Percentiles rank a stretch among this genome's conserved stretches.
Conservation (phyloP, 805 yeast species). For the Yamadazyma philogaea region DNA sequence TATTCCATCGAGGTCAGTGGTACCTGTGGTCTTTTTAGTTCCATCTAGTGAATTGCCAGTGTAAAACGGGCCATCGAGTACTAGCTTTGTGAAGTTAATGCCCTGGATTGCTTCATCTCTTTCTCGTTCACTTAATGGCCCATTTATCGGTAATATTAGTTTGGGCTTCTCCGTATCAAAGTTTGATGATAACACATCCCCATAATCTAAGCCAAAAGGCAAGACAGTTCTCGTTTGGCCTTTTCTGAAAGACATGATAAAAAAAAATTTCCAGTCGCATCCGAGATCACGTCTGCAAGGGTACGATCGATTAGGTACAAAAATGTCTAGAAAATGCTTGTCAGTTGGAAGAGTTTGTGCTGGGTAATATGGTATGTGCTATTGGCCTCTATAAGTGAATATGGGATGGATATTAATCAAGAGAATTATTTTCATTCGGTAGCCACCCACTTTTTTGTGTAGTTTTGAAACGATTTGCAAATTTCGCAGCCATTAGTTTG, state of each 20-base stretch:
- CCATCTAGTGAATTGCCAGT: slow-evolving; percentile 50
- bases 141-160: slow-evolving; percentile 62
- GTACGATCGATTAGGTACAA: no score
- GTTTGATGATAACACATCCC: slow-evolving; percentile 47
- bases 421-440: no score
- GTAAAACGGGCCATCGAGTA: slow-evolving; percentile 65
- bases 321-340: no score
- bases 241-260: slow-evolving; percentile 13
- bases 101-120: slow-evolving; percentile 51
- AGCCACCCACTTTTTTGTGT: no score
- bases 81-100: slow-evolving; percentile 49
- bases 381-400: no score
- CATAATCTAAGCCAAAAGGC: slow-evolving; percentile 73
- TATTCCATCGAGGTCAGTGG: slow-evolving; percentile 55
- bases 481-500: no score
- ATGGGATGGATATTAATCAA: no score
- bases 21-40: slow-evolving; percentile 12
- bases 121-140: slow-evolving; percentile 51
- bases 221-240: slow-evolving; percentile 34
- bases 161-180: slow-evolving; percentile 39
- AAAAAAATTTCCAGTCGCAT: slow-evolving; percentile 5
- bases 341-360: no score
- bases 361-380: no score
- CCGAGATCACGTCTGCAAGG: no score
- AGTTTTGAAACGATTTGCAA: no score